Evolutionary conservation across 495 filamentous ascomycete genomes (phyloP), one percentile per base, ranked within the genome.

Genomic region (Hypoxylon lienhwacheense): DNA sequence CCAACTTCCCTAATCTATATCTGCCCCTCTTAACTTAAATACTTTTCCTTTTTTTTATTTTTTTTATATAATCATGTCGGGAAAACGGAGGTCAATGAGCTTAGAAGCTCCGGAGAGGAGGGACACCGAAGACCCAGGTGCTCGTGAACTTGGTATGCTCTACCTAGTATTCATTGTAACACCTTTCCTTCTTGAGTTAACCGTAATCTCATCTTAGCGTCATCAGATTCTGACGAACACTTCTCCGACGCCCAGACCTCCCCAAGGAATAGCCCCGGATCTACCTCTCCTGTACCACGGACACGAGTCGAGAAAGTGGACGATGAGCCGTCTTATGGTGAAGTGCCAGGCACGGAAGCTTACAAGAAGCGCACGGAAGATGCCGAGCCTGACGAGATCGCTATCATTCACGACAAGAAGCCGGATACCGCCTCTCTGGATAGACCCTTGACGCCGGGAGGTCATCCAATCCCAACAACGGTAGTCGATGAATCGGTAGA

Each of bases 171-270:
- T 33, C 28, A 34, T 39, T n/a, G 14, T 22, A 16, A 25, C 20
- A 22, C 36, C 25, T 4, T 37, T 37, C 26, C 2, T 33, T 7
- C 49, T 35, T 16, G 29, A 10, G 33, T 41, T 58, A 53, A 65
- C 47, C 19, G 51, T 41, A 36, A 21, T 20, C 7, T 15, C 22
- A 24, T 37, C 34, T 33, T 51, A 81, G 82, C 78, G 68, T 78
- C 74, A 37, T 87, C 87, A 14, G 85, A 85, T 48, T 87, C 84
- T 34, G 89, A 95, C 20, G 91, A 96, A 41, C 88, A 95, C 70
- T 96, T 91, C 69, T 90, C 90, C 40, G 91, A 95, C 76, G 91
- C 91, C 53, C 86, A 83, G 48, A 88, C 92, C 69, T 87, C 82
- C 53, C 74, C 70, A 44, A 65, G 59, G 79, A 79, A 41, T 81